phyloP scores from a whole-genome alignment of 2,329 filamentous ascomycete species.

The Sarocladium kiliense region DNA sequence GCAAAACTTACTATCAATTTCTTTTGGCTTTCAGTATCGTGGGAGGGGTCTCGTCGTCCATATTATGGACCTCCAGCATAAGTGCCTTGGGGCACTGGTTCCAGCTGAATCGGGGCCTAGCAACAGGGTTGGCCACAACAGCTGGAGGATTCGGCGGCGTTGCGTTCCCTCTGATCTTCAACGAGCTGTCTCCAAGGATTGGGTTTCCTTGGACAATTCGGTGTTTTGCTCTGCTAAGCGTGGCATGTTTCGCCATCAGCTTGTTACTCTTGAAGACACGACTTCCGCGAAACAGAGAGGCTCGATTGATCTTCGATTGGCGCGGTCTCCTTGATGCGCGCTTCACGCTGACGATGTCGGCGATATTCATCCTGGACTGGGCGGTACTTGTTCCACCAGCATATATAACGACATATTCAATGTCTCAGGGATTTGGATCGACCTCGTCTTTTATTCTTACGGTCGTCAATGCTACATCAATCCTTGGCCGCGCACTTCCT shows the following conservation, averaged over 20 bases:
- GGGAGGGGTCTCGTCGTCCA: conserved; percentile 30
- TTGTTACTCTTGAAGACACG: conserved; percentile 27
- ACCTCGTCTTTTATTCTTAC: conserved; percentile 28
- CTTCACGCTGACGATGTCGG: conserved; percentile 23
- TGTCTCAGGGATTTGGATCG: conserved; percentile 20
- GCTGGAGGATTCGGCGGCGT: conserved; percentile 50
- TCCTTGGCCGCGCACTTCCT: conserved; percentile 30
- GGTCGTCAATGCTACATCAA: conserved; percentile 31
- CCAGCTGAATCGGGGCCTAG: conserved; percentile 42
- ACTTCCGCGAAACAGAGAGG: background rate
- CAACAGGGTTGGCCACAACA: conserved; percentile 47
- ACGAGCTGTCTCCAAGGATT: conserved; percentile 17
- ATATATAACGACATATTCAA: conserved; percentile 26
- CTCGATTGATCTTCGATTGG: conserved; percentile 16
- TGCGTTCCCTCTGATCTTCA: conserved; percentile 31
- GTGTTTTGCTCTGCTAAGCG: conserved; percentile 45
- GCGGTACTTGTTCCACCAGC: conserved; percentile 32
- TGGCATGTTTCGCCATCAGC: conserved; percentile 17
- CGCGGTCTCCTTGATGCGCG: conserved; percentile 21
- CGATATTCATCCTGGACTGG: conserved; percentile 29
- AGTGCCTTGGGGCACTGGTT: conserved; percentile 47
- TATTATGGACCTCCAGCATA: conserved; percentile 37
- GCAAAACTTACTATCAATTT: conserved; percentile 44
- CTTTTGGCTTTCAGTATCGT: conserved; percentile 27
- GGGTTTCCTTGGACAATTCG: conserved; percentile 45